Conservation (phyloP, 1,139 yeast genomes). For the Sugiyamaella pinicola region DNA sequence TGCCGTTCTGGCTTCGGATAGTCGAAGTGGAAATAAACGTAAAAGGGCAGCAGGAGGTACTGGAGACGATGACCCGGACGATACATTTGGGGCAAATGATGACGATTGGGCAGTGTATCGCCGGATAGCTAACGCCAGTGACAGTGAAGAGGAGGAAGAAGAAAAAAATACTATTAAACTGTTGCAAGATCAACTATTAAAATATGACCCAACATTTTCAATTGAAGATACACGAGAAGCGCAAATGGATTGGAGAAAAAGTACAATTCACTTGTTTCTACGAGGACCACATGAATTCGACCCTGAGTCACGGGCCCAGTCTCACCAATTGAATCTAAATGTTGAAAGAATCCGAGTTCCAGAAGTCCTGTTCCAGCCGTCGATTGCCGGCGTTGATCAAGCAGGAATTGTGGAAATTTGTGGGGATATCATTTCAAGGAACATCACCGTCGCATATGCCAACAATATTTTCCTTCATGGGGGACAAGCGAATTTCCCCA, state of each 20-base stretch:
- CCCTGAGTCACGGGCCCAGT: constrained; percentile 64
- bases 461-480: constrained; percentile 79
- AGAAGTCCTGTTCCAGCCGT: constrained; percentile 91
- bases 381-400: constrained; percentile 92
- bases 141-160: constrained; percentile 74
- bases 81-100: constrained; percentile 93
- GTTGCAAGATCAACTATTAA: constrained; percentile 73
- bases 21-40: constrained; percentile 34
- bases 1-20: constrained; percentile 84
- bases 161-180: constrained; percentile 65
- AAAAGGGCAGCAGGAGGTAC: constrained; percentile 46
- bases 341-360: constrained; percentile 91
- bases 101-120: constrained; percentile 94
- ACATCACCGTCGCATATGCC: constrained; percentile 53
- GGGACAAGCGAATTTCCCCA: constrained; percentile 70
- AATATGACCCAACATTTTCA: constrained; percentile 81
- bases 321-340: constrained; percentile 87
- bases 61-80: constrained; percentile 88
- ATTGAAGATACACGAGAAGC: constrained; percentile 84
- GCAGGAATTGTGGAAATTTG: constrained; percentile 84
- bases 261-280: constrained; percentile 75
- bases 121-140: constrained; percentile 73
- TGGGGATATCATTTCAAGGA: constrained; percentile 64
- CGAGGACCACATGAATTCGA: constrained; percentile 85
- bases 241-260: constrained; percentile 76